Conservation (phyloP, 345 rosid species). For the Tarenaya hassleriana region DNA sequence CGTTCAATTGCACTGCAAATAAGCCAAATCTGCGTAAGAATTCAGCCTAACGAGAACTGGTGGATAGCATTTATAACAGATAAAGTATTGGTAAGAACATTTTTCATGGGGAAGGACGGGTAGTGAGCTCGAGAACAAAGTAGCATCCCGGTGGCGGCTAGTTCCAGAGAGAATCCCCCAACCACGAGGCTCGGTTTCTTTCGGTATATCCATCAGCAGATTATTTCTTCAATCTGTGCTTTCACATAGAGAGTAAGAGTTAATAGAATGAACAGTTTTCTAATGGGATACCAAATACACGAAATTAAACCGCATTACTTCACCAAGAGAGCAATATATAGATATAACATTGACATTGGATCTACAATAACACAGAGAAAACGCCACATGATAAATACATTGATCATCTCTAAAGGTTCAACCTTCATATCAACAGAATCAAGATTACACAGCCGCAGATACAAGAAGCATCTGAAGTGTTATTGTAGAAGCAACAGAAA, state of each 20-base stretch:
- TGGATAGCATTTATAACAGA: not conserved
- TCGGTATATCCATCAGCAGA: slow-evolving; percentile 26
- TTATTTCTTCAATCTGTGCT: slow-evolving; percentile 25
- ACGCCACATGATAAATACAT: too few relatives aligned
- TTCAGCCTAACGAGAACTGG: slow-evolving; percentile 6
- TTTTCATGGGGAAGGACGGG: slow-evolving; percentile 78
- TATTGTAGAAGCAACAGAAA: slow-evolving; percentile 33
- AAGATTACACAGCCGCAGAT: too few relatives aligned
- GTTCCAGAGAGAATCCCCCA: slow-evolving; percentile 42
- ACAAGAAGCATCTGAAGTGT: too few relatives aligned
- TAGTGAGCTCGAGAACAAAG: slow-evolving; percentile 76
- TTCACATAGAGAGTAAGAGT: not conserved
- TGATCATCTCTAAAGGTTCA: too few relatives aligned
- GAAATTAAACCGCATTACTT: too few relatives aligned
- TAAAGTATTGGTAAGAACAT: slow-evolving; percentile 29
- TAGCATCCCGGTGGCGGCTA: slow-evolving; percentile 43
- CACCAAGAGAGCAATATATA: too few relatives aligned
- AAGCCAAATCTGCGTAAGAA: slow-evolving; percentile 20
- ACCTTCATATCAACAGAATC: too few relatives aligned
- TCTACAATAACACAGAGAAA: too few relatives aligned
- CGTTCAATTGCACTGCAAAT: slow-evolving; percentile 52
- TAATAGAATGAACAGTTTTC: slow-evolving; percentile 1
- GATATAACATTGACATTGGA: too few relatives aligned
- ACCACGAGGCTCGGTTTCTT: slow-evolving; percentile 31
- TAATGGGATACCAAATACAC: too few relatives aligned